phyloP scores from a whole-genome alignment of 768 basidiomycete genomes.

The Leccinum uliginosum region DNA sequence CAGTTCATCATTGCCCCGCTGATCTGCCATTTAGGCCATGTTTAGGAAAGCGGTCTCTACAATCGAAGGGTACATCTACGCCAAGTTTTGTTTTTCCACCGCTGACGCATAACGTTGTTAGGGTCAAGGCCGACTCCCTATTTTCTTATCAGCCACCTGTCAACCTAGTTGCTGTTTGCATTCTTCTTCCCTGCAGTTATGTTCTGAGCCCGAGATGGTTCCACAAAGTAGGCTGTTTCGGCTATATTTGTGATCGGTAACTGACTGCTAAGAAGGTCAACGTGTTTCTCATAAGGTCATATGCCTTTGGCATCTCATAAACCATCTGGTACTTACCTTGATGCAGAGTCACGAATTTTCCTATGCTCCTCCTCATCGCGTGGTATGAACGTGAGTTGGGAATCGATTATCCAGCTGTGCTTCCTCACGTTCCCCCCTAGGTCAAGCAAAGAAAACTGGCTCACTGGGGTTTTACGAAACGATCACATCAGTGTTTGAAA shows the following conservation, averaged over 20 bases:
- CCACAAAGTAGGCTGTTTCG: constrained; percentile 67
- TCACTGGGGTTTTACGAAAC: constrained; percentile 72
- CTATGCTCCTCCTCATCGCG: constrained; percentile 74
- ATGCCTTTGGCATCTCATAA: neutral
- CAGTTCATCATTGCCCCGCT: neutral
- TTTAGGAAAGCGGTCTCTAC: constrained; percentile 92
- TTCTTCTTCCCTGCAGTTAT: constrained; percentile 86
- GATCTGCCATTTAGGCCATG: constrained; percentile 61
- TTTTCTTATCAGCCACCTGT: constrained; percentile 95
- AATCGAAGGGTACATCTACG: constrained; percentile 71
- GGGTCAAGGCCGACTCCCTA: constrained; percentile 85
- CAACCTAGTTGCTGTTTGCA: constrained; percentile 79
- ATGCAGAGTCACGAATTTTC: constrained; percentile 73
- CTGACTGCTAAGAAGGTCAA: constrained; percentile 54
- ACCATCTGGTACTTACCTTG: neutral
- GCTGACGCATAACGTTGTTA: constrained; percentile 21
- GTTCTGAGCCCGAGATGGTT: constrained; percentile 94
- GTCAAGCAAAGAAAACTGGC: constrained; percentile 63
- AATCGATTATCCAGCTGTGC: neutral
- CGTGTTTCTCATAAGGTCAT: constrained; percentile 79
- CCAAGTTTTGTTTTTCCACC: neutral
- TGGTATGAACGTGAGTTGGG: constrained; percentile 64
- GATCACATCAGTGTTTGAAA: constrained; percentile 60
- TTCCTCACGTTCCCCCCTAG: constrained; percentile 11
- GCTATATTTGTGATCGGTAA: constrained; percentile 4